Conservation (phyloP, 2,329 filamentous ascomycete genomes). For the Cladorrhinum sp. region DNA sequence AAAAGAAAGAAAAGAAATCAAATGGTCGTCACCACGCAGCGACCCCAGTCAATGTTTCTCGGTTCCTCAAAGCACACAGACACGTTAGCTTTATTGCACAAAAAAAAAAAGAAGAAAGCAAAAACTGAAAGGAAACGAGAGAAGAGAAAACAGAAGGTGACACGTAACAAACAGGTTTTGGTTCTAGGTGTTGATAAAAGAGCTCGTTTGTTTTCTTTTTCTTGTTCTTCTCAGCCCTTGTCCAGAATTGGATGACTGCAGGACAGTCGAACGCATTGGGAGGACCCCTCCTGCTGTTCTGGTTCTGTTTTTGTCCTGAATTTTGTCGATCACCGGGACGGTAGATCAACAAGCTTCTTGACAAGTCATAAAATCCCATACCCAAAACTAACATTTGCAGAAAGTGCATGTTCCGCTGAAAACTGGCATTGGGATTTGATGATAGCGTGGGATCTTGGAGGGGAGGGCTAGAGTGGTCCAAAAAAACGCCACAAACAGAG, state of each 20-base stretch:
- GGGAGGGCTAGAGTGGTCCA: background rate
- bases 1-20: background rate
- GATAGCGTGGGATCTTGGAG: background rate
- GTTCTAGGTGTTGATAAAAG: background rate
- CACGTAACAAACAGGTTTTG: background rate
- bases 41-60: too few relatives aligned
- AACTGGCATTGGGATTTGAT: background rate
- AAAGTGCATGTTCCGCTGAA: background rate
- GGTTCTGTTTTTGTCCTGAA: background rate
- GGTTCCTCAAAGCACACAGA: too few relatives aligned
- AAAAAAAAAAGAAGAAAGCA: background rate
- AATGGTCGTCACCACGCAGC: too few relatives aligned
- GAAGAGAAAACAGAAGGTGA: background rate
- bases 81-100: too few relatives aligned
- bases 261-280: too few relatives aligned
- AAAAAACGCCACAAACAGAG: background rate
- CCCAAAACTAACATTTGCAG: too few relatives aligned
- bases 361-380: too few relatives aligned
- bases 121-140: background rate
- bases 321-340: background rate
- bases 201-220: too few relatives aligned
- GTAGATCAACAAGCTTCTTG: background rate
- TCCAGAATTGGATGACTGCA: too few relatives aligned
- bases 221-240: too few relatives aligned
- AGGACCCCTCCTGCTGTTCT: background rate